Percentiles rank a stretch among this genome's conserved stretches.
Conservation (phyloP, 345 rosid species). For the Raphanus raphanistrum region DNA sequence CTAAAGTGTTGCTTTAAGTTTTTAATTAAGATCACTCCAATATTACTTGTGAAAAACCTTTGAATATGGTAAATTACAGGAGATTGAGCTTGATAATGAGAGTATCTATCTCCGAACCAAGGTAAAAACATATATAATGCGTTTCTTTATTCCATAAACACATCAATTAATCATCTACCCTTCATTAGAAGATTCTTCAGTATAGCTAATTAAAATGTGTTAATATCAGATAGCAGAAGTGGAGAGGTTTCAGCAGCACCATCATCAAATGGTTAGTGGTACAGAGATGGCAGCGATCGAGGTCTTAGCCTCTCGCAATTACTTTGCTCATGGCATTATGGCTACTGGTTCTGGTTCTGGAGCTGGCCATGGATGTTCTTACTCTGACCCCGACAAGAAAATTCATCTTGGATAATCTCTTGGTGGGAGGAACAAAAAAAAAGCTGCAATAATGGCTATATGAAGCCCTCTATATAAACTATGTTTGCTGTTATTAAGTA, state of each 20-base stretch:
- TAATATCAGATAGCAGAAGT: slow-evolving; percentile 68
- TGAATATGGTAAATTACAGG: slow-evolving; percentile 43
- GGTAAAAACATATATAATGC: slow-evolving; percentile 42
- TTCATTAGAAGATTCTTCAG: background rate
- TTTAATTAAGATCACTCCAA: background rate
- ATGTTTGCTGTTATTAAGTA: slow-evolving; percentile 7
- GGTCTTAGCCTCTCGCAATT: slow-evolving; percentile 80
- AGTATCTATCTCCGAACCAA: slow-evolving; percentile 73
- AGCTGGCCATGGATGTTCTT: slow-evolving; percentile 45
- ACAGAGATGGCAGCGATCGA: slow-evolving; percentile 77
- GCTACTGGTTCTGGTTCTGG: slow-evolving; percentile 44
- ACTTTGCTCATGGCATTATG: slow-evolving; percentile 64
- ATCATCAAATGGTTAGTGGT: slow-evolving; percentile 64
- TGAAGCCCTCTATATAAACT: background rate
- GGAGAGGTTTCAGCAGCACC: slow-evolving; percentile 76
- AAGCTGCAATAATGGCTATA: slow-evolving; percentile 1
- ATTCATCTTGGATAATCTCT: slow-evolving; percentile 68
- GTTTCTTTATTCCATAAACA: background rate
- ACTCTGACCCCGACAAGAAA: slow-evolving; percentile 73
- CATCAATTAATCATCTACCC: background rate
- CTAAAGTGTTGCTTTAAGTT: background rate
- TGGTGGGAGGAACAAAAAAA: background rate
- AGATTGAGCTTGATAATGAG: slow-evolving; percentile 89
- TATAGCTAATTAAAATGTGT: background rate
- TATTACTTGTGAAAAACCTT: background rate